Base-by-base conservation (phyloP, 371 early-diverging fungal species). In the Rhizopus sp. region DNA sequence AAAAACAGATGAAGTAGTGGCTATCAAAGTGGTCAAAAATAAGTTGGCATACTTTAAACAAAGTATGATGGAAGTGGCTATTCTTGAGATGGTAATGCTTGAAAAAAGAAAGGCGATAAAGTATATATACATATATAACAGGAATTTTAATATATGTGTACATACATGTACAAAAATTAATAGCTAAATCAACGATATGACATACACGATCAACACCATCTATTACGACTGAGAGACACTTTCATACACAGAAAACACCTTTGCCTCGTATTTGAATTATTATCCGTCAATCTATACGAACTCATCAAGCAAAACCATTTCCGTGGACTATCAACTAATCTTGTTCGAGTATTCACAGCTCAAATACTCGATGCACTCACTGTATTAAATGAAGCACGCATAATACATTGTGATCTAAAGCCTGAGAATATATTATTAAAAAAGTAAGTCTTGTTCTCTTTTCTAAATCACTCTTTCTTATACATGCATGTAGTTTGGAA, bases 1-100 rank as follows among this genome's bases (percentile, higher is more conserved):
- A 40, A 88, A 87, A 62, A 94, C 93, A 0, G 87, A 91, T 58
- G 90, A 89, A 55, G 69, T 89, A 13, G 91, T 94, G 15, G 99
- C 97, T 2, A 88, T 99, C 47, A 99, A 99, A 75, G 93, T 99
- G 13, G 93, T 99, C 55, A 98, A 98, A 70, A 98, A 96, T 76
- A 91, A 93, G 64, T 85, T 88, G 3, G 95, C 96, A 1, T 99
- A 97, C 72, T 93, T 90, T 72, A 92, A 93, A 62, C 99, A 99
- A 73, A 92, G 92, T 57, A 84, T 96, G 83, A 87, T 96, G 75
- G 99, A 99, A 81, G 94, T 96, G 7, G 86, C 89, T 6, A 92
- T 98, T 56, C 80, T 98, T 13, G 88, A 92, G 50, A 71, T 89
- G 70, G 89, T 92, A 72, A 61, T 60, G 29, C 12, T 17, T 3